Conservation (phyloP, 345 rosid species). For the Corchorus olitorius region DNA sequence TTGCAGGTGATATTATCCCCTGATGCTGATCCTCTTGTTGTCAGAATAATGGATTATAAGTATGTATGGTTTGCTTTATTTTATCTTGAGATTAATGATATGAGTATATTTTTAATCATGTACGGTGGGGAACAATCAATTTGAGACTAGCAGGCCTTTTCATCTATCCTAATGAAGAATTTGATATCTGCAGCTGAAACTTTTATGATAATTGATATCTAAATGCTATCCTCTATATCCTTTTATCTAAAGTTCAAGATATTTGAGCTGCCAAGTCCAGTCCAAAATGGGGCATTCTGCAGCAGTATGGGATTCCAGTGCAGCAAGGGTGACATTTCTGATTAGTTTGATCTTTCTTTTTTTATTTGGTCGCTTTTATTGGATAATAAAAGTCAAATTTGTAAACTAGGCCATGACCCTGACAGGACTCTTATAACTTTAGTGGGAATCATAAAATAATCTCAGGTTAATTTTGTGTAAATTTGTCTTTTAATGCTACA, state of each 20-base stretch:
- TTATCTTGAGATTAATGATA: background rate
- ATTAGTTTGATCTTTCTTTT: too few species aligned
- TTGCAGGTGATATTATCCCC: slow-evolving; percentile 85
- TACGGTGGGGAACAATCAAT: background rate
- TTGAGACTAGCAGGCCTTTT: background rate
- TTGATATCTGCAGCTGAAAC: background rate
- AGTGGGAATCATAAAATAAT: too few species aligned
- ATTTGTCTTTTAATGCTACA: too few species aligned
- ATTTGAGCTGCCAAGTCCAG: too few species aligned
- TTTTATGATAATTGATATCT: background rate
- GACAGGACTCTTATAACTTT: too few species aligned
- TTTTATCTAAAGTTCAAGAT: background rate
- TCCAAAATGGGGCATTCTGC: too few species aligned
- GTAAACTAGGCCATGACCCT: too few species aligned
- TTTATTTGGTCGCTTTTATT: too few species aligned
- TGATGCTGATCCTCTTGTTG: slow-evolving; percentile 93
- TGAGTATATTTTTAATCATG: background rate
- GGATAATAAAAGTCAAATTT: too few species aligned
- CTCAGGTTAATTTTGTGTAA: too few species aligned
- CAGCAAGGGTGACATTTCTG: too few species aligned
- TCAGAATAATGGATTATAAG: slow-evolving; percentile 93
- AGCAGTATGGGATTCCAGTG: too few species aligned
- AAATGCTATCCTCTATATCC: background rate
- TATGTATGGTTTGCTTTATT: slow-evolving; percentile 25
- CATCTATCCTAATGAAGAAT: background rate